Percentiles rank a stretch among this genome's conserved stretches.
Evolutionary conservation across 768 basidiomycete species (phyloP).

Genomic region (Cystofilobasidium bisporidii): DNA sequence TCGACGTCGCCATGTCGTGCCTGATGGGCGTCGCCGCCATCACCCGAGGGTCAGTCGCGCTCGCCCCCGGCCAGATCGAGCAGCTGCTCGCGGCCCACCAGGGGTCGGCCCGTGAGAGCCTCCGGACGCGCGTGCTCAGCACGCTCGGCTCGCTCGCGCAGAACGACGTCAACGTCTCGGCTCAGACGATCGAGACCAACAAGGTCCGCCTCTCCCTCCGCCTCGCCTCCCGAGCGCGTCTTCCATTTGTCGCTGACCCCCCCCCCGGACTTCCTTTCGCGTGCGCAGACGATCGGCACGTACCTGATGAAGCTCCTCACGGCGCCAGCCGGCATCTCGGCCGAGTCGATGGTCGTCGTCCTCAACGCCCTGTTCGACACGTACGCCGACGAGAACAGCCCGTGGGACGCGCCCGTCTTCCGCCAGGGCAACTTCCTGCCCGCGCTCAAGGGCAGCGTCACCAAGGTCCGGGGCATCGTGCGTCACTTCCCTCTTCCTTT

Average conservation of each 20-base stretch:
- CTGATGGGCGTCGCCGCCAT: constrained; percentile 78
- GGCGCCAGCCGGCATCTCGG: constrained; percentile 30
- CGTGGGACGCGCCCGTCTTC: constrained; percentile 71
- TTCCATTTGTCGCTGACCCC: neutral
- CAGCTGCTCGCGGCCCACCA: constrained; percentile 12
- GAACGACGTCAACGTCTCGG: constrained; percentile 40
- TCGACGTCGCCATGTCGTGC: constrained; percentile 51
- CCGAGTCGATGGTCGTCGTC: constrained; percentile 66
- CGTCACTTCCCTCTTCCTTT: constrained; percentile 26
- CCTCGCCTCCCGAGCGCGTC: neutral
- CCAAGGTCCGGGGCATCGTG: constrained; percentile 39
- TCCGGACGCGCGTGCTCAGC: constrained; percentile 65
- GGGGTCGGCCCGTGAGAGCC: constrained; percentile 45
- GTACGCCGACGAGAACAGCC: constrained; percentile 73
- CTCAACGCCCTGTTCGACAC: constrained; percentile 81
- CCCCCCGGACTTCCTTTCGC: neutral
- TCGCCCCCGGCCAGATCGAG: constrained; percentile 21
- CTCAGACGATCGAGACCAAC: constrained; percentile 56
- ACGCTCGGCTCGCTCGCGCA: constrained; percentile 78
- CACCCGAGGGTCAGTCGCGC: constrained; percentile 10
- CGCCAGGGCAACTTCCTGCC: constrained; percentile 52
- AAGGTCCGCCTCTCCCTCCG: constrained; percentile 42
- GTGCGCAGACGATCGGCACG: constrained; percentile 35
- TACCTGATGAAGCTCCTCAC: constrained; percentile 35
- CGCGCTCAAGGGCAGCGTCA: constrained; percentile 42